Evolutionary conservation across 768 basidiomycete genomes (phyloP).

Genomic region (Mycena alexandri): DNA sequence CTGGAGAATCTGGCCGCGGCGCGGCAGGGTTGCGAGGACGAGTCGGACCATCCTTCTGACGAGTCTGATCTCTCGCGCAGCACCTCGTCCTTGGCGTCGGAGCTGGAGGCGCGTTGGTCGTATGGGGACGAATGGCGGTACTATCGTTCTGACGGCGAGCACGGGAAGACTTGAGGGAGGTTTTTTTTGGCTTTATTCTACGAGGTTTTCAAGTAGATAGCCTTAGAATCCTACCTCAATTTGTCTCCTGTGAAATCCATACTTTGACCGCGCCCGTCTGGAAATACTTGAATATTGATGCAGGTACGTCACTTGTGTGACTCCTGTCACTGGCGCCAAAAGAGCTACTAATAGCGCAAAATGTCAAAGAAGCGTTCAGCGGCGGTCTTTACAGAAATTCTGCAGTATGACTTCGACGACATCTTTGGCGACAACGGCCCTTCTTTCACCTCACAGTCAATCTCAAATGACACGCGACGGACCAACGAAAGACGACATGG

Average conservation of each 20-base stretch:
- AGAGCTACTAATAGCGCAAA: too few relatives aligned
- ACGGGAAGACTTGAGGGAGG: background rate
- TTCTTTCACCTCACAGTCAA: background rate
- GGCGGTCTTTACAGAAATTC: background rate
- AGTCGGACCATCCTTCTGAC: background rate
- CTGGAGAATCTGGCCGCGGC: background rate
- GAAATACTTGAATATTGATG: too few relatives aligned
- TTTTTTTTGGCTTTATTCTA: background rate
- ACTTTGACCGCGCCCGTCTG: too few relatives aligned
- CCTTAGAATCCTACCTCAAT: too few relatives aligned
- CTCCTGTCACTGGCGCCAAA: background rate
- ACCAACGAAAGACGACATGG: background rate
- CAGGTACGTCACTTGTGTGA: background rate
- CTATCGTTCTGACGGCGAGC: background rate
- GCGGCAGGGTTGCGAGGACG: background rate
- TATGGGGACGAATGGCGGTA: conserved; percentile 2
- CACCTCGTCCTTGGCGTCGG: background rate
- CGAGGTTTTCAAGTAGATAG: background rate
- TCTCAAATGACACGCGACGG: background rate
- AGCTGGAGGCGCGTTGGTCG: background rate
- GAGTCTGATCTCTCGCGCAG: background rate
- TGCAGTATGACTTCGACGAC: background rate
- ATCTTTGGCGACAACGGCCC: background rate
- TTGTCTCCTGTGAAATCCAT: too few relatives aligned
- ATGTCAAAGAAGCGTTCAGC: background rate